phyloP scores from a whole-genome alignment of 352 stramenopile species.

The Pythium rishiriense region DNA sequence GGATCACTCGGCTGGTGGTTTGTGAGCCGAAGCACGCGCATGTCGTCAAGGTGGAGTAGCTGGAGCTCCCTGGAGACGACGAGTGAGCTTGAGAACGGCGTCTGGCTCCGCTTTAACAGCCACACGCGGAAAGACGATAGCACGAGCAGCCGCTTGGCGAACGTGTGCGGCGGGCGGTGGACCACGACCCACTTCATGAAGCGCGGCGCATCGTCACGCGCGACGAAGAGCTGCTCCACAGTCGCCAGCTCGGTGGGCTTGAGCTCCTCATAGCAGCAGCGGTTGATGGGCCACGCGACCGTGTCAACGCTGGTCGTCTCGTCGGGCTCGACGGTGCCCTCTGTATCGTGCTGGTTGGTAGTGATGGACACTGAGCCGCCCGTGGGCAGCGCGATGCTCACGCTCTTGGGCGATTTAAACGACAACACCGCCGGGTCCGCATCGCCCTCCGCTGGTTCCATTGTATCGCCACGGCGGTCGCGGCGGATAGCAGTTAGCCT shows the following conservation, averaged over 20 bases:
- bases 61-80: conserved; percentile 38
- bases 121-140: conserved; percentile 55
- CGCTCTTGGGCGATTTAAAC: conserved; percentile 15
- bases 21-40: conserved; percentile 34
- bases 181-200: conserved; percentile 69
- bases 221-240: conserved; percentile 55
- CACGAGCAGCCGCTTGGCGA: conserved; percentile 54
- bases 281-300: conserved; percentile 60
- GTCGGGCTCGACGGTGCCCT: neutral
- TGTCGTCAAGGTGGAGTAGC: conserved; percentile 44
- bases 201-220: conserved; percentile 44
- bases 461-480: no score
- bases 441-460: neutral
- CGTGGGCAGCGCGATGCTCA: conserved; percentile 19
- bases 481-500: no score
- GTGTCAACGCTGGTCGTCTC: neutral
- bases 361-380: neutral
- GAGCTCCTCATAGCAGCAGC: conserved; percentile 64
- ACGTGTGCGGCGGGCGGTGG: conserved; percentile 36
- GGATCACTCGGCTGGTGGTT: conserved; percentile 11
- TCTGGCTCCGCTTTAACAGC: conserved; percentile 46
- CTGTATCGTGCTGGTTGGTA: conserved; percentile 4
- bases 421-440: neutral
- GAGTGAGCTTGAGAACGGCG: conserved; percentile 41
- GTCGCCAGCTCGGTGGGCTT: conserved; percentile 35